Conservation (phyloP, 768 basidiomycete genomes). For the Pulveroboletus sp. region DNA sequence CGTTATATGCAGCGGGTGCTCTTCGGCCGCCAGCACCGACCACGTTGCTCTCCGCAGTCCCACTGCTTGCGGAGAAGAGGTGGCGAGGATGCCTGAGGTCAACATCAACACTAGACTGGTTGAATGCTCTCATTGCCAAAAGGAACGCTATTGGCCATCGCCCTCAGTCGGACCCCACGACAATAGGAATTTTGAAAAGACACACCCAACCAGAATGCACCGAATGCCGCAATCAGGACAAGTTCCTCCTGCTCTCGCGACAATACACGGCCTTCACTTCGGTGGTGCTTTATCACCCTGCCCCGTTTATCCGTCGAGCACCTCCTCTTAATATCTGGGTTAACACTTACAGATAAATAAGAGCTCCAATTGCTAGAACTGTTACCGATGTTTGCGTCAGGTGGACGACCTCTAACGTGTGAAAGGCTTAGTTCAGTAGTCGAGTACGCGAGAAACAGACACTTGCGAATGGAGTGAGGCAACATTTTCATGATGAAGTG, state of each 20-base stretch:
- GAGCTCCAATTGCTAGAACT: slow-evolving; percentile 56
- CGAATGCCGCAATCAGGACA: slow-evolving; percentile 65
- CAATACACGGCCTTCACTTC: slow-evolving; percentile 50
- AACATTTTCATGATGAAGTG: slow-evolving; percentile 50
- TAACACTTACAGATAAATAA: slow-evolving; percentile 58
- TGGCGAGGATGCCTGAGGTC: slow-evolving; percentile 28
- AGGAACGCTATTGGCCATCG: slow-evolving; percentile 33
- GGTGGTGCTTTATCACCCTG: slow-evolving; percentile 68
- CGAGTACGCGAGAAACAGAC: slow-evolving; percentile 1
- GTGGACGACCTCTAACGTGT: slow-evolving; percentile 51
- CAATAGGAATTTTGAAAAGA: neutral
- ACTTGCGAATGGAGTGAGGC: slow-evolving; percentile 32
- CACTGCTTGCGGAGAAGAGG: slow-evolving; percentile 32
- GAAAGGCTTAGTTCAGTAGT: slow-evolving; percentile 8
- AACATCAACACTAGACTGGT: slow-evolving; percentile 27
- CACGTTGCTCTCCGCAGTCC: slow-evolving; percentile 31
- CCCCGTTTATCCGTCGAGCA: neutral
- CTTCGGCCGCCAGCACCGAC: slow-evolving; percentile 30
- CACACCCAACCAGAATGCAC: slow-evolving; percentile 74
- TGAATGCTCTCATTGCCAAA: slow-evolving; percentile 38
- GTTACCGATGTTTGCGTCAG: slow-evolving; percentile 73
- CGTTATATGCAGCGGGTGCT: slow-evolving; percentile 19
- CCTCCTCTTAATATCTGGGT: neutral
- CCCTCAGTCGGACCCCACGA: slow-evolving; percentile 4
- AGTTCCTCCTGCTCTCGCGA: slow-evolving; percentile 71